Evolutionary conservation across 1,139 yeast species (phyloP), one percentile per base, ranked within the genome.

Genomic region (Suhomyces choctaworum): DNA sequence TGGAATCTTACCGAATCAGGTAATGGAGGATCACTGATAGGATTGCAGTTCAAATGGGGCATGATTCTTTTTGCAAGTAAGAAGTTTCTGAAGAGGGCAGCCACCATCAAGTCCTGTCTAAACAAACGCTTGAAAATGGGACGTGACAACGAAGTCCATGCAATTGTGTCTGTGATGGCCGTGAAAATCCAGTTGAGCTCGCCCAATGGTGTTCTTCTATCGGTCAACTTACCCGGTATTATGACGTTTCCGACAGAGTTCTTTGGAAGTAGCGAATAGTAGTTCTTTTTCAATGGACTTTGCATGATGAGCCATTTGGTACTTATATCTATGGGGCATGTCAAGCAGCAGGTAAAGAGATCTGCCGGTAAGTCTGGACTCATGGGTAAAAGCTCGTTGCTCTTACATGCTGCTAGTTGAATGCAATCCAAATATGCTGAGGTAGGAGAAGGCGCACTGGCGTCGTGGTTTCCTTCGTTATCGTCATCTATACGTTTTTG

Each of bases 171-270:
- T 3, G 98, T 92, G 26, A 92, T 89, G 4, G 98, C 97, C 1
- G 97, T 94, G 60, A 92, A 92, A 23, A 92, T 92, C 97, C 98
- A 94, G 56, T 89, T 89, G 40, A 92, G 71, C 57, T 94, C 98
- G 16, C 98, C 99, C 27, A 92, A 64, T 0, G 98, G 97, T 0
- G 98, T 94, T 46, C 96, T 71, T 51, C 98, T 74, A 56, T 92
- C 97, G 3, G 96, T 85, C 32, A 89, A 66, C 46, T 86, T 83
- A 1, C 98, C 98, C 0, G 97, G 97, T 15, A 89, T 83, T 13
- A 76, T 70, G 20, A 84, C 82, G 48, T 77, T 80, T 1, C 83
- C 85, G 24, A 70, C 70, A 22, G 76, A 68, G 40, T 77, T 74
- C 37, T 59, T 60, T 27, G 80, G 74, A 17, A 70, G 55, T 45